Evolutionary conservation across 495 filamentous ascomycete genomes (phyloP), one percentile per base, ranked within the genome.

Genomic region (Penicillium desertorum): DNA sequence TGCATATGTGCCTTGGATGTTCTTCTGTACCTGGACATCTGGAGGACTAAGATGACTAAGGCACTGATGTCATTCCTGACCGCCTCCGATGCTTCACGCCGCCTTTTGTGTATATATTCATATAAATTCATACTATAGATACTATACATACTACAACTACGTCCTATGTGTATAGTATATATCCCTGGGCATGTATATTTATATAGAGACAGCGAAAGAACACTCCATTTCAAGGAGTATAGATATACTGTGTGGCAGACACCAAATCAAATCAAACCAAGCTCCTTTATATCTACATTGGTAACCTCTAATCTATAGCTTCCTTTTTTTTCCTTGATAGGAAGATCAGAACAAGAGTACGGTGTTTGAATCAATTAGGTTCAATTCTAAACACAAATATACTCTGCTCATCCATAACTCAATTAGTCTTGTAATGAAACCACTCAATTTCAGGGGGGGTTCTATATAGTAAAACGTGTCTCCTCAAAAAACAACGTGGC

Each of bases 401-500:
- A 36, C 5, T 36, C 12, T 6, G 12, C 36, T n/a, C 16, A 8
- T 37, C 16, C 16, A n/a, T n/a, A n/a, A 5, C 2, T 1, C 12
- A 36, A 36, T 37, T 37, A 8, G 36, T n/a, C 36, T n/a, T 4
- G 29, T 3, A 9, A 30, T 37, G 16, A 37, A 37, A 37, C 36
- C 36, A 37, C 36, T 37, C n/a, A 37, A 37, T 37, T 37, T 37
- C 16, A 37, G 36, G 36, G 36, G 36, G 36, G 3, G 2, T 32
- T 5, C 34, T 37, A 37, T n/a, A n/a, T 22, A 44, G 41, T 22
- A 25, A 25, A 19, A 30, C n/a, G 36, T 48, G 27, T 48, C 29
- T 19, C n/a, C 8, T 32, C 43, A 47, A 47, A 29, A 55, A 55
- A 46, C 42, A 55, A 55, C 52, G 52, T 55, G 52, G 52, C 52